Base-by-base conservation (phyloP, 140 eudicot genomes). In the Bidens hawaiensis region DNA sequence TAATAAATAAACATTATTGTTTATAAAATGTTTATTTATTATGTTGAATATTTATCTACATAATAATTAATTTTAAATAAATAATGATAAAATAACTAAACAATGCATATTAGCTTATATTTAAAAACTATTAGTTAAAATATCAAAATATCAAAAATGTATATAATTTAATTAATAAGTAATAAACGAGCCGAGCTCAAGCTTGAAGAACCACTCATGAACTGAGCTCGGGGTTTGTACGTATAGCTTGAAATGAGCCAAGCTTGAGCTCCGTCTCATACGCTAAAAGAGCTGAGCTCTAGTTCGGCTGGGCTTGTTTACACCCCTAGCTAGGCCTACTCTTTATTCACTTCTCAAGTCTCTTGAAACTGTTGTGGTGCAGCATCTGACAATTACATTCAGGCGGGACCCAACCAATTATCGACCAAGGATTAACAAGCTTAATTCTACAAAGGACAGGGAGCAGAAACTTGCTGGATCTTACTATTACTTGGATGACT, bases 381-480 rank as follows among this genome's bases (percentile, higher is more conserved):
- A 88, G 96, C 96, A 88, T 54, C 77, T 88, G 56, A 83, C 77
- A 62, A 82, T 88, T 24, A 88, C 96, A 52, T 88, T 88, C 51
- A 88, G 94, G 76, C 69, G 96, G 76, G 96, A 88, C 75, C 96
- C 96, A 60, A 82, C 87, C 6, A 88, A 88, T 67, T 88, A 1
- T 40, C 76, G 96, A 17, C 96, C 96, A 34, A 79, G 96, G 72
- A 88, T 88, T 66, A 88, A 88, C 77, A 88, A 88, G 74, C 77
- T 85, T 42, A 90, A 88, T 5, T 88, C 94, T 10, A 85, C 96
- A 27, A 88, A 88, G 83, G 94, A 88, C 80, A 73, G 90, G 76
- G 96, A 88, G 85, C 96, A 88, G 81, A 88, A 88, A 76, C 13
- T 69, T 56, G 94, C 96, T 48, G 96, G 96, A 59, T 85, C 96